Base-by-base conservation (phyloP, 2,329 filamentous ascomycete species). In the Colletotrichum godetiae region DNA sequence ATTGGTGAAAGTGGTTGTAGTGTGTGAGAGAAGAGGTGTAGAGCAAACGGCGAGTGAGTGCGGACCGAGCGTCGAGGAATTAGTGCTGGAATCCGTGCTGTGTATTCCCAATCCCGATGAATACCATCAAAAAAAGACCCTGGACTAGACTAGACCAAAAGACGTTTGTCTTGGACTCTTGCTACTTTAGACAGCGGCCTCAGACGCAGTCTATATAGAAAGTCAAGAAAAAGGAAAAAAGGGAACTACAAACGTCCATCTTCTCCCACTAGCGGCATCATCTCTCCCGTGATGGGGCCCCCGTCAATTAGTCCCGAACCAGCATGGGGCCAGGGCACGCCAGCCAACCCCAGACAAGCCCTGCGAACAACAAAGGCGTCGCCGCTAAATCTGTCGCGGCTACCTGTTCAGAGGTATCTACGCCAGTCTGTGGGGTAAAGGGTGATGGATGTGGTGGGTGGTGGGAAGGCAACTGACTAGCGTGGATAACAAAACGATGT, bases 301-400 rank as follows among this genome's bases (percentile, higher is more conserved):
- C 42, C 42, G 42, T 49, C 42, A 22, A 49, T 49, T 49, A 49
- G 42, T 49, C 42, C 42, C 42, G 42, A n/a, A 49, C 42, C 42
- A 49, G 22, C 42, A 22, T 22, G 19, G 42, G 19, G 42, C 42
- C 19, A 8, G 42, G 42, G 42, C 42, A 49, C 42, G 19, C 42
- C 42, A 49, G 19, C 15, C 19, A 49, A 49, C 42, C 35, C 57
- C 52, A 58, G 64, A 62, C 27, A 33, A 11, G 19, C 42, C 22
- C 37, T 3, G 7, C 15, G 15, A 42, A 19, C 2, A 19, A 49
- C 42, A 49, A n/a, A 22, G 42, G 42, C 42, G 15, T 42, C 15
- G 59, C 58, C 66, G 66, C 60, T 69, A 27, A 65, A 73, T 73
- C 58, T 73, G 55, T 73, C 70, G 70, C 66, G 42, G 19, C 19